phyloP scores from a whole-genome alignment of 148 eudicot genomes.

The Mesembryanthemum crystallinum region DNA sequence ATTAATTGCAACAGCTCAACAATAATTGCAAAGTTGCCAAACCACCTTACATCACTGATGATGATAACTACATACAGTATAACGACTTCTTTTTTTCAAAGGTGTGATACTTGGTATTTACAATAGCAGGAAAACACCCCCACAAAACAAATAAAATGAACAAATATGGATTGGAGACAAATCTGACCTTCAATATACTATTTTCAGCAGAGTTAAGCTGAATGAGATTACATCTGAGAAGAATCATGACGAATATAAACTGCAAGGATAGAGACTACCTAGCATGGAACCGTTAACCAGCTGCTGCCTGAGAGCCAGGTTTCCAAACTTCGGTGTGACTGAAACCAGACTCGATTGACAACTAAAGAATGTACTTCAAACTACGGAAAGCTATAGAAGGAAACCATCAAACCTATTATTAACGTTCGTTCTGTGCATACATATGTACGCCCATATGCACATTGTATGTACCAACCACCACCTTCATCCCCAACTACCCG shows the following conservation, averaged over 20 bases:
- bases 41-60: too few species aligned
- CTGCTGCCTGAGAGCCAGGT: too few species aligned
- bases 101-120: too few species aligned
- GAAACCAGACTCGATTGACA: conserved; percentile 5
- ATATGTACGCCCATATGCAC: conserved; percentile 32
- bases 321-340: conserved; percentile 21
- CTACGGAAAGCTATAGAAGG: conserved; percentile 14
- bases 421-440: conserved; percentile 21
- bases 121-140: background rate
- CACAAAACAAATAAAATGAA: background rate
- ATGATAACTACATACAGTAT: too few species aligned
- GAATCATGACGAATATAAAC: background rate
- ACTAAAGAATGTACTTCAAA: conserved; percentile 34
- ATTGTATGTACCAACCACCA: conserved; percentile 23
- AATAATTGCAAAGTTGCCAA: too few species aligned
- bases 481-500: background rate
- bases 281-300: conserved; percentile 19
- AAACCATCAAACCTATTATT: conserved; percentile 26
- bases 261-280: conserved; percentile 23
- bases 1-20: too few species aligned
- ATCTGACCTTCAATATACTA: background rate
- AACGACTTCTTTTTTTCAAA: too few species aligned
- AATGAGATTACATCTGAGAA: conserved; percentile 19
- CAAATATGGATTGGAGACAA: background rate
- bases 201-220: background rate